A percentile compares a stretch with the other conserved stretches of the same genome.
Conservation (phyloP, 2,329 filamentous ascomycete species). For the Colletotrichum camelliae region DNA sequence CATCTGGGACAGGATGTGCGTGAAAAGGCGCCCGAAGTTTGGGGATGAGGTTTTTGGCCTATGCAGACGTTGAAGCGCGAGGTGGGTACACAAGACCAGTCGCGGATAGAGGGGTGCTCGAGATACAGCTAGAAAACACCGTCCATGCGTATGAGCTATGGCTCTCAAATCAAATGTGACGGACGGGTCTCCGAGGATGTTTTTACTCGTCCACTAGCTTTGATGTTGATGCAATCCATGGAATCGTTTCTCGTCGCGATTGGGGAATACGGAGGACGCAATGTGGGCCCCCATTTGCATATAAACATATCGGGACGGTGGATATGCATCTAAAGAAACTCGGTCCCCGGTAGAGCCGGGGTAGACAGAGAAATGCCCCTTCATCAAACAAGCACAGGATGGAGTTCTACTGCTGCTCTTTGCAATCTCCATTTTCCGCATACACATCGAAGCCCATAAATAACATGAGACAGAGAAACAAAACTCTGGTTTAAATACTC, state of each 20-base stretch:
- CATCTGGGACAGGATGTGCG: not conserved
- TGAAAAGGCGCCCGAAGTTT: no score
- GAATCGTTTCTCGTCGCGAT: not conserved
- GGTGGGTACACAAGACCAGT: not conserved
- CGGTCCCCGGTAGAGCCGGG: not conserved
- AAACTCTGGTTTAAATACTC: not conserved
- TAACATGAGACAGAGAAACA: not conserved
- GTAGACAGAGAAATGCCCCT: not conserved
- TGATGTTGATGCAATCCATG: not conserved
- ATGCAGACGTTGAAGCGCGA: not conserved
- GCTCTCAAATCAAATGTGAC: not conserved
- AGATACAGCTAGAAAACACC: not conserved
- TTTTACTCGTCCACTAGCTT: not conserved
- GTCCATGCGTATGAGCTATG: not conserved
- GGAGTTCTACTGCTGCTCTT: not conserved
- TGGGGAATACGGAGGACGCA: not conserved
- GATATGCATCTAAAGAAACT: not conserved
- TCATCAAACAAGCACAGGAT: not conserved
- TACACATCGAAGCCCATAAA: not conserved
- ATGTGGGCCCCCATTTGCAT: not conserved
- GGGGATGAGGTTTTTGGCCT: not conserved
- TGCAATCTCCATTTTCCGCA: not conserved
- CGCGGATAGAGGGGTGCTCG: not conserved
- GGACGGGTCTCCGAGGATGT: not conserved
- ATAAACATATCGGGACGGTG: fast-evolving